phyloP scores from a whole-genome alignment of 2,329 filamentous ascomycete genomes.

The Claviceps sorghi region DNA sequence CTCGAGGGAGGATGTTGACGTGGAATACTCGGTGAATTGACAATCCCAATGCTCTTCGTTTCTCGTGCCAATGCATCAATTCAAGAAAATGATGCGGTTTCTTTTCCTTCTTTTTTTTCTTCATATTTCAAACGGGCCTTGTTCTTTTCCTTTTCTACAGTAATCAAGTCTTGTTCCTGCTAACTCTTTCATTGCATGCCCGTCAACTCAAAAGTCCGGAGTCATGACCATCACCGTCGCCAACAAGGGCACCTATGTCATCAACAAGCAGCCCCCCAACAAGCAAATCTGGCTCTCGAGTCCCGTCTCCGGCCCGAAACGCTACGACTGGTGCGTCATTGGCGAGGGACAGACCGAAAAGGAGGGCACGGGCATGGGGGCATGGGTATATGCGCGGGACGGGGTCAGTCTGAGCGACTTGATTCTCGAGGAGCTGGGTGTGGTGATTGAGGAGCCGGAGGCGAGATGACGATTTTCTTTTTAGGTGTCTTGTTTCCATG shows the following conservation, averaged over 20 bases:
- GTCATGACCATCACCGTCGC: constrained; percentile 65
- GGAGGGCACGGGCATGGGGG: constrained; percentile 56
- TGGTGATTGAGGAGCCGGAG: constrained; percentile 36
- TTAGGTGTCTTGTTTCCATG: background rate
- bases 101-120: background rate
- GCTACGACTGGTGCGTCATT: constrained; percentile 74
- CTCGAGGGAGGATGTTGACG: constrained; percentile 59
- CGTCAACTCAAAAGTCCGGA: constrained; percentile 45
- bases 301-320: constrained; percentile 79
- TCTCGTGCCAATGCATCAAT: background rate
- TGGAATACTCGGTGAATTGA: constrained; percentile 67
- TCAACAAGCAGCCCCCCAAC: constrained; percentile 98
- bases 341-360: constrained; percentile 61
- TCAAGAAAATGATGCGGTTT: background rate
- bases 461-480: background rate
- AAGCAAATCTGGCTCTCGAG: constrained; percentile 96
- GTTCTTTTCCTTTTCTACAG: background rate
- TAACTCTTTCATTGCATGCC: background rate
- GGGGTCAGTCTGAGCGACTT: constrained; percentile 60
- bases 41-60: background rate
- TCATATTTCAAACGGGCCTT: background rate
- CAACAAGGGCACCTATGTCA: constrained; percentile 65
- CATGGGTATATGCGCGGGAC: constrained; percentile 83
- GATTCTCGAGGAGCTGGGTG: constrained; percentile 59
- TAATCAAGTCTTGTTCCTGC: too few species aligned